A percentile compares a stretch with the other conserved stretches of the same genome.
These are phyloP conservation scores for Cyphellophora europaea DNA, from an alignment of 2,329 filamentous ascomycete genomes.

Conservation along the genomic window DNA sequence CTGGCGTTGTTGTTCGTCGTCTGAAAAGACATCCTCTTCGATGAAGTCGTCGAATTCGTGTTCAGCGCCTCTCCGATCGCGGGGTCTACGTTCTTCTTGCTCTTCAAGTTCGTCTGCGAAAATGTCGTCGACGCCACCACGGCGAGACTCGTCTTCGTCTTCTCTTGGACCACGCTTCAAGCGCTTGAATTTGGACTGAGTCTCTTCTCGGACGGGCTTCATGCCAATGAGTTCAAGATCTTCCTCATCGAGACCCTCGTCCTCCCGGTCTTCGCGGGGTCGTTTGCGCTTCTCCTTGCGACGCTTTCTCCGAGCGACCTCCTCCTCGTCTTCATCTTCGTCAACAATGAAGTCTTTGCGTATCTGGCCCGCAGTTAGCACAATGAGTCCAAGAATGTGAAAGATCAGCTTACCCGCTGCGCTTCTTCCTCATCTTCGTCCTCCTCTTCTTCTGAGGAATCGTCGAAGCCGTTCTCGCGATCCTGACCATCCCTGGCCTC, in stretches of 20 bases:
- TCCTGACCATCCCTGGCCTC: conserved; percentile 36
- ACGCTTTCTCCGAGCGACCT: conserved; percentile 58
- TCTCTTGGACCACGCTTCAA: conserved; percentile 84
- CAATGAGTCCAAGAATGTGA: conserved; percentile 11
- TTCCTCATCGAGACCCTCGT: conserved; percentile 80
- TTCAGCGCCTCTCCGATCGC: conserved; percentile 49
- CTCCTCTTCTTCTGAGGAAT: conserved; percentile 87
- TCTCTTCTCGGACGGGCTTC: conserved; percentile 50
- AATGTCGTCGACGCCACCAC: conserved; percentile 77
- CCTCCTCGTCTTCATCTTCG: conserved; percentile 75
- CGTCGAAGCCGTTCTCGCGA: conserved; percentile 50
- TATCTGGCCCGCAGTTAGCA: conserved; percentile 44
- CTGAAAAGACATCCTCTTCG: conserved; percentile 85
- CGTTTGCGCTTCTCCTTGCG: conserved; percentile 66
- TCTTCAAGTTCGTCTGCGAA: conserved; percentile 78
- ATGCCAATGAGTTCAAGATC: conserved; percentile 84
- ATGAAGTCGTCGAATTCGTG: conserved; percentile 95
- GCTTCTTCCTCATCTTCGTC: conserved; percentile 89
- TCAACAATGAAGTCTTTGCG: conserved; percentile 94
- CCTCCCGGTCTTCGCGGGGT: conserved; percentile 65
- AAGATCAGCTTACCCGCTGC: conserved; percentile 2
- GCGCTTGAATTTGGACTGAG: conserved; percentile 84
- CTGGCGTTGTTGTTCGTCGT: conserved; percentile 67
- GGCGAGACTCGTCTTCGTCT: conserved; percentile 54
- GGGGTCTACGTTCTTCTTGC: conserved; percentile 34